Conservation (phyloP, 2,329 filamentous ascomycete genomes). For the Aulographum hederae region DNA sequence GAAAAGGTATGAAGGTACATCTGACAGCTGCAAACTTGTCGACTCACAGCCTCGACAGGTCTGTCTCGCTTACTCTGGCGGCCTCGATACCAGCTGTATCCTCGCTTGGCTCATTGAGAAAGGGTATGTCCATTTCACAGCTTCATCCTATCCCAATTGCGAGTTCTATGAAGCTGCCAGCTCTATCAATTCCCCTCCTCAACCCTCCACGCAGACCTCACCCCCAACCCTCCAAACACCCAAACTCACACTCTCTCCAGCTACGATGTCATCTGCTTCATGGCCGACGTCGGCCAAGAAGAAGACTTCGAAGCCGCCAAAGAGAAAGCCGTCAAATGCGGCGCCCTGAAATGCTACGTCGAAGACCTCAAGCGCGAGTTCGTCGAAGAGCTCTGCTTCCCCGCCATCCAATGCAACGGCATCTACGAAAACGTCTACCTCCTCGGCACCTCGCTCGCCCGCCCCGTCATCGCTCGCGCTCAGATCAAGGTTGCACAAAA, state of each 20-base stretch:
- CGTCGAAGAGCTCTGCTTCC: conserved; percentile 65
- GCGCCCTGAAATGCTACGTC: conserved; percentile 44
- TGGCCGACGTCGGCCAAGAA: conserved; percentile 41
- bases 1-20: no score
- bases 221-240: no score
- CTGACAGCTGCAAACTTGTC: no score
- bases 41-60: no score
- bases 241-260: no score
- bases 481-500: conserved; percentile 46
- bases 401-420: conserved; percentile 54
- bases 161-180: no score
- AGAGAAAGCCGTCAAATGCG: conserved; percentile 52
- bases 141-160: no score
- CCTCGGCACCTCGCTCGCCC: conserved; percentile 18
- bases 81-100: conserved; percentile 41
- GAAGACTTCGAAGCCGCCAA: conserved; percentile 59
- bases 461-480: conserved; percentile 48
- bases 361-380: conserved; percentile 56
- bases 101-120: conserved; percentile 20
- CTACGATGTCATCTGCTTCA: conserved; percentile 43
- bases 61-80: conserved; percentile 31
- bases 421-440: conserved; percentile 43
- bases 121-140: conserved; percentile 1
- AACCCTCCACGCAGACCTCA: conserved; percentile 24
- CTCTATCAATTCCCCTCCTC: conserved; percentile 2